These are phyloP conservation scores for Daedaleopsis nitida DNA, from an alignment of 768 basidiomycete species.

Conservation along the genomic window DNA sequence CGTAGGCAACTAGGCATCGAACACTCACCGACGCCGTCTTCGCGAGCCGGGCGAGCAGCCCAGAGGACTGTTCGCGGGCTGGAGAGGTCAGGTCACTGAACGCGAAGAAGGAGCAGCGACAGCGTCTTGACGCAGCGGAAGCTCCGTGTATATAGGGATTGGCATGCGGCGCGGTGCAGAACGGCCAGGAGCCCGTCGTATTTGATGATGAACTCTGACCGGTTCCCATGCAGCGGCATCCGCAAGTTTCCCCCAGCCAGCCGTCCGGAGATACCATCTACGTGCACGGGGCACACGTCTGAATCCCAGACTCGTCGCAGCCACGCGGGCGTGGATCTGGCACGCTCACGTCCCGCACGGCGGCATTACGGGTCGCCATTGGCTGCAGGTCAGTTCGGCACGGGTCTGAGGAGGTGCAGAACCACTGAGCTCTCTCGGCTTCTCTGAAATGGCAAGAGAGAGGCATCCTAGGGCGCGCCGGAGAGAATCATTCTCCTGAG, in stretches of 20 bases:
- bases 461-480: neutral
- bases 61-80: neutral
- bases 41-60: conserved; percentile 1
- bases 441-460: neutral
- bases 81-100: neutral
- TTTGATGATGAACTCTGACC: conserved; percentile 2
- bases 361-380: neutral
- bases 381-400: too few relatives aligned
- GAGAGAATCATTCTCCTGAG: neutral
- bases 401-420: too few relatives aligned
- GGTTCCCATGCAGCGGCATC: conserved; percentile 13
- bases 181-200: neutral
- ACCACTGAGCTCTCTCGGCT: too few relatives aligned
- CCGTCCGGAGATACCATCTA: neutral
- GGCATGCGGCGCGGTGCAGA: neutral
- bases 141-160: conserved; percentile 7
- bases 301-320: neutral
- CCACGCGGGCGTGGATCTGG: neutral
- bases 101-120: neutral
- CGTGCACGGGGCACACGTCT: neutral
- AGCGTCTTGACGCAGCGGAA: neutral
- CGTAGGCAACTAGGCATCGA: neutral
- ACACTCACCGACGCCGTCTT: conserved; percentile 7
- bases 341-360: neutral
- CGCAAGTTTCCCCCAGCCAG: conserved; percentile 1